phyloP scores from a whole-genome alignment of 768 basidiomycete genomes.

The Pilatotrama ljubarskyi region DNA sequence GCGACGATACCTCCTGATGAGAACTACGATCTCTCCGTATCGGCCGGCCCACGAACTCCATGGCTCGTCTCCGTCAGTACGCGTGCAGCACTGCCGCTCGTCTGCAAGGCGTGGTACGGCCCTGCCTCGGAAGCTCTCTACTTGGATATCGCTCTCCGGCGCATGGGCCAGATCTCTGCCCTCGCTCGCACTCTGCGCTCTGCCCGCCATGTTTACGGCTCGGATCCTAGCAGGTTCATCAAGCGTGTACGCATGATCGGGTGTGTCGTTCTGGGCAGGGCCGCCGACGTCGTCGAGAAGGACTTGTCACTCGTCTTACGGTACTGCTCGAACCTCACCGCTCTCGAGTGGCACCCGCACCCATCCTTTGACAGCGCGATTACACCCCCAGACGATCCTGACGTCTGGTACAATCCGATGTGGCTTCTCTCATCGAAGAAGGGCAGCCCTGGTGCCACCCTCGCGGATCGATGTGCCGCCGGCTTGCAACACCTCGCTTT shows the following conservation, averaged over 20 bases:
- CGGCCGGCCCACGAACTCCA: neutral
- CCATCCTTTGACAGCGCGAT: neutral
- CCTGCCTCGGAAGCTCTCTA: neutral
- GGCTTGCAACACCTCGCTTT: neutral
- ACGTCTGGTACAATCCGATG: neutral
- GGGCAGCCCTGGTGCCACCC: neutral
- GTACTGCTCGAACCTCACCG: neutral
- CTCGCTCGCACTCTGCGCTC: neutral
- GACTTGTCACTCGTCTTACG: neutral
- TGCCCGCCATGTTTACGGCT: neutral
- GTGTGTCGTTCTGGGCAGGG: neutral
- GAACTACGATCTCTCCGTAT: neutral
- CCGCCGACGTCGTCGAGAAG: neutral
- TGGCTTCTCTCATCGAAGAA: neutral
- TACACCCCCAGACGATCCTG: neutral
- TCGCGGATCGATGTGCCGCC: neutral
- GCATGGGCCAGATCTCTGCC: conserved; percentile 5
- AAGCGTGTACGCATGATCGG: neutral
- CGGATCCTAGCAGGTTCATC: neutral
- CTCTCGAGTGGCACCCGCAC: neutral
- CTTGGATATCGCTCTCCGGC: neutral
- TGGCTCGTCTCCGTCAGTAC: neutral
- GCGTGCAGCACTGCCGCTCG: conserved; percentile 3
- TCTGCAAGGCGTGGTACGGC: conserved; percentile 4
- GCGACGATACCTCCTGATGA: neutral